phyloP scores from a whole-genome alignment of 768 basidiomycete genomes.

The Termitomyces sp. region DNA sequence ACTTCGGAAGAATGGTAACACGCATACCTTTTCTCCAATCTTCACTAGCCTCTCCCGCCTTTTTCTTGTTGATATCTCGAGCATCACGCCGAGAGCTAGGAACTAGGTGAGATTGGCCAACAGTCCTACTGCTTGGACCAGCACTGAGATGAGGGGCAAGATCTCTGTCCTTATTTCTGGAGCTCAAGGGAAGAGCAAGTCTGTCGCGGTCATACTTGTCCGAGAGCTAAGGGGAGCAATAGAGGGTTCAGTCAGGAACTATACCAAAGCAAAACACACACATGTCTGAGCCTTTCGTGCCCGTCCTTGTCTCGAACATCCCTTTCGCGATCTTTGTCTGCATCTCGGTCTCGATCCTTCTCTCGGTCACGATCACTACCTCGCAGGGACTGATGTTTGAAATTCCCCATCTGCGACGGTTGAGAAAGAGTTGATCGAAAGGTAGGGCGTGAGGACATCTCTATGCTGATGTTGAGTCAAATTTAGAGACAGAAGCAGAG shows the following conservation, averaged over 20 bases:
- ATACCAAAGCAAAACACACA: conserved; percentile 26
- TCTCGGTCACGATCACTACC: conserved; percentile 53
- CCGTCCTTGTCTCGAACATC: conserved; percentile 71
- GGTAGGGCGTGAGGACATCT: conserved; percentile 53
- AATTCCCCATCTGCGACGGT: conserved; percentile 90
- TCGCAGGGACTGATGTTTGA: conserved; percentile 82
- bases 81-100: conserved; percentile 48
- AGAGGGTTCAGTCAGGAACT: conserved; percentile 6
- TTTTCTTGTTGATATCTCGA: conserved; percentile 59
- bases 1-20: conserved; percentile 8
- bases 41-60: conserved; percentile 67
- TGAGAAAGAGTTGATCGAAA: conserved; percentile 73
- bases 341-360: conserved; percentile 36
- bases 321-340: conserved; percentile 48
- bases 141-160: conserved; percentile 50
- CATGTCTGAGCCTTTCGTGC: conserved; percentile 73
- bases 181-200: conserved; percentile 45
- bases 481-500: neutral
- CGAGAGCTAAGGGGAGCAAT: conserved; percentile 50
- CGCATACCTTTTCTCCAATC: conserved; percentile 81
- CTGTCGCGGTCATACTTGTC: conserved; percentile 87
- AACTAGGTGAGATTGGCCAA: conserved; percentile 27
- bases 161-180: conserved; percentile 67
- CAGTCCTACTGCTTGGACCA: conserved; percentile 35
- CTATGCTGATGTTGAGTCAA: conserved; percentile 19